phyloP scores from a whole-genome alignment of 805 yeast species.

The Metschnikowia henanensis region DNA sequence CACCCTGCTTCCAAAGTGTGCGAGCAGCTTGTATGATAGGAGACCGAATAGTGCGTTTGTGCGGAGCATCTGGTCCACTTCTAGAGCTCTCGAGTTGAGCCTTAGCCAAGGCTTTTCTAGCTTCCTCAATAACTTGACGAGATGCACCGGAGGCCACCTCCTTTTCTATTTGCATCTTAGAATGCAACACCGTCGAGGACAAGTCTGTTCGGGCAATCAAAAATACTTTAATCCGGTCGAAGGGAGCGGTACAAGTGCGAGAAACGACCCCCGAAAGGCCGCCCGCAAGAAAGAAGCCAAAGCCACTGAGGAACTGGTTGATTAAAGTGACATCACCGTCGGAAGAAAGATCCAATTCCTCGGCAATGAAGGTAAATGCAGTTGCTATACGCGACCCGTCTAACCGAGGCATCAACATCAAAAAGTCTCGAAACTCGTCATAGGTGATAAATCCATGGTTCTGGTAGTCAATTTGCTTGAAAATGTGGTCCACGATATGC shows the following conservation, averaged over 20 bases:
- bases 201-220: slow-evolving; percentile 88
- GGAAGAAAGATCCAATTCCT: slow-evolving; percentile 75
- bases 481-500: slow-evolving; percentile 53
- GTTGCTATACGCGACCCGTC: slow-evolving; percentile 77
- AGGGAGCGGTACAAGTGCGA: slow-evolving; percentile 95
- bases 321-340: slow-evolving; percentile 92
- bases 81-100: slow-evolving; percentile 27
- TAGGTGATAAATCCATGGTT: slow-evolving; percentile 70
- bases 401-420: slow-evolving; percentile 78
- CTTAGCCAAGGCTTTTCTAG: slow-evolving; percentile 28
- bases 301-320: slow-evolving; percentile 75
- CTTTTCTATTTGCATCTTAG: slow-evolving; percentile 45
- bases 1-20: slow-evolving; percentile 85
- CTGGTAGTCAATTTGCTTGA: slow-evolving; percentile 53
- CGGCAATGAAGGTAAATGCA: slow-evolving; percentile 78
- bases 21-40: slow-evolving; percentile 80
- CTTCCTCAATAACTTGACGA: slow-evolving; percentile 35
- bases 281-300: slow-evolving; percentile 92
- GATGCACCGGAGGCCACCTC: slow-evolving; percentile 38
- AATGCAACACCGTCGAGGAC: slow-evolving; percentile 64
- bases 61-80: slow-evolving; percentile 42
- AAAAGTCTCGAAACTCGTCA: slow-evolving; percentile 83
- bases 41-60: slow-evolving; percentile 53
- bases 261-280: slow-evolving; percentile 96
- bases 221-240: slow-evolving; percentile 92